phyloP scores from a whole-genome alignment of 768 basidiomycete species.

The Boletus subcaerulescens region DNA sequence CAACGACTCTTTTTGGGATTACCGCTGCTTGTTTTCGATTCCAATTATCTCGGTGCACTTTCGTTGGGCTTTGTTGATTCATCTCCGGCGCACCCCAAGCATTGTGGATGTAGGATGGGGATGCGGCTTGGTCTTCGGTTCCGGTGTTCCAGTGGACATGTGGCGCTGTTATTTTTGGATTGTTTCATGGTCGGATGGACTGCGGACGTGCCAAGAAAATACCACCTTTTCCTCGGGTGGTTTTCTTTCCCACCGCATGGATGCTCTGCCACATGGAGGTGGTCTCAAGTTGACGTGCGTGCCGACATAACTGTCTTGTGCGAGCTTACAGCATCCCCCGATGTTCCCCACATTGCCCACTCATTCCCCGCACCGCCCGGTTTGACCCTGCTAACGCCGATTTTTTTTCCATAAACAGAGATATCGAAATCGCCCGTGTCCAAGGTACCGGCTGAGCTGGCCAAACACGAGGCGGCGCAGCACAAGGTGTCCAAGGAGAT shows the following conservation, averaged over 20 bases:
- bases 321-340: background rate
- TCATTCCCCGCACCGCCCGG: conserved; percentile 10
- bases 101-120: background rate
- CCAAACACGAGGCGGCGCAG: conserved; percentile 88
- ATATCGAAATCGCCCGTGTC: conserved; percentile 93
- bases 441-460: conserved; percentile 84
- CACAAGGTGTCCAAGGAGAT: conserved; percentile 90
- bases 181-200: background rate
- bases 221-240: too few relatives aligned
- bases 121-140: background rate
- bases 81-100: conserved; percentile 1
- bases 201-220: background rate
- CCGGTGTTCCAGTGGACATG: background rate
- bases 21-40: too few relatives aligned
- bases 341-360: background rate
- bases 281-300: background rate
- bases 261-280: too few relatives aligned
- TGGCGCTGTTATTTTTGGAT: background rate
- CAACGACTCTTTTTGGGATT: background rate
- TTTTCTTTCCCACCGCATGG: too few relatives aligned
- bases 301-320: background rate
- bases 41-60: conserved; percentile 1
- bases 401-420: conserved; percentile 44
- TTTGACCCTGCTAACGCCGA: conserved; percentile 14
- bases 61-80: conserved; percentile 2